Percentiles rank a stretch among this genome's conserved stretches.
Evolutionary conservation across 495 filamentous ascomycete species (phyloP).

Genomic region (Hyaloscypha bicolor): DNA sequence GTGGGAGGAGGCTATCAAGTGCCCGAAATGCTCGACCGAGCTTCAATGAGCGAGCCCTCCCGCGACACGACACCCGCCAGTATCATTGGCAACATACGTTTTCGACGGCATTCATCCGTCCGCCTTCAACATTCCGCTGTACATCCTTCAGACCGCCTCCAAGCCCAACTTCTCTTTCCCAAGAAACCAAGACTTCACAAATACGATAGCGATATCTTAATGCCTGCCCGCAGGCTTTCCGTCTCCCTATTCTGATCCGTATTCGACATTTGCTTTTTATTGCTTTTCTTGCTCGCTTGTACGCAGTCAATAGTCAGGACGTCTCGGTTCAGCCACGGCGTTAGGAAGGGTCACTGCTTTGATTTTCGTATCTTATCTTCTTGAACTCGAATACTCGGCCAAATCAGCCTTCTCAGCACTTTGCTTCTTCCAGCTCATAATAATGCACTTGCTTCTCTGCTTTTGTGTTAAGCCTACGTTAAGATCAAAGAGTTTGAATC

Average conservation of each 20-base stretch:
- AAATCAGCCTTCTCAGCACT: neutral
- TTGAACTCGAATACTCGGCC: neutral
- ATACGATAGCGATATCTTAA: constrained; percentile 2
- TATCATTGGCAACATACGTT: constrained; percentile 6
- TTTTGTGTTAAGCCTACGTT: neutral
- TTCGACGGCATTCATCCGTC: neutral
- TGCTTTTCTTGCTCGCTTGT: neutral
- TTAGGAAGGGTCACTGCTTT: neutral
- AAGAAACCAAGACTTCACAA: neutral
- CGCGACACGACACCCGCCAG: neutral
- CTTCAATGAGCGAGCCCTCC: constrained; percentile 4
- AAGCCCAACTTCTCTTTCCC: neutral
- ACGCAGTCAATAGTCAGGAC: neutral
- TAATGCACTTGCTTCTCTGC: neutral
- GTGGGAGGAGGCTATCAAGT: constrained; percentile 4
- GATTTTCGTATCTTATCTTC: neutral
- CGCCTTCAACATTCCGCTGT: neutral
- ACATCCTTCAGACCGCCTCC: neutral
- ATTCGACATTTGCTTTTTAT: neutral
- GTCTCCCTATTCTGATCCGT: neutral
- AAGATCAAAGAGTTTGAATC: neutral
- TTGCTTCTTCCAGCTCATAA: neutral
- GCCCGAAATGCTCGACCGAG: constrained; percentile 9
- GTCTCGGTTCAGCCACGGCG: neutral
- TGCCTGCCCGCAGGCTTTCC: neutral